Evolutionary conservation across 1,284 basidiomycete species (phyloP), one percentile per base, ranked within the genome.

Genomic region (Spongispora temasekensis): DNA sequence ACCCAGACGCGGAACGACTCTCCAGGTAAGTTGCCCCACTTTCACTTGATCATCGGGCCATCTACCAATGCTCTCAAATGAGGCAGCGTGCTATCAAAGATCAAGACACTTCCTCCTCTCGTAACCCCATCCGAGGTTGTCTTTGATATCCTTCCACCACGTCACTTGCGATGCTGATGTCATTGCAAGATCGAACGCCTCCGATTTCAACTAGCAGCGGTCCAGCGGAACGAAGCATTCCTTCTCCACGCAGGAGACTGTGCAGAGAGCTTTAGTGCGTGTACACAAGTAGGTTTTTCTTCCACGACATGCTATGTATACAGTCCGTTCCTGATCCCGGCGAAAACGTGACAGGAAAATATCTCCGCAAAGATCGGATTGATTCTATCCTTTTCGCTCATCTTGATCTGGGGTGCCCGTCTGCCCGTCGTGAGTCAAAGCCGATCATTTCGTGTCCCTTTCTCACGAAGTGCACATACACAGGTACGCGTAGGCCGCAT

Each of bases 191-290:
- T 97, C 68, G 94, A 97, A 73, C 83, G 93, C 8, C 82, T 98
- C 57, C 83, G 93, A 53, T 79, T 87, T 68, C 92, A 97, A 67
- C 81, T 98, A 23, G 80, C 83, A 21, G 84, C 86, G 53, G 95
- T 97, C 6, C 91, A 96, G 61, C 81, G 81, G n/a, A 91, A 92
- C 64, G 87, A 95, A 70, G 95, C 95, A 0, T 99, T 99, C 77
- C 82, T 99, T 31, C 84, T 99, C 1, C 97, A 99, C 67, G 95
- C 96, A 3, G 97, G 97, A 12, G 97, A 99, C 73, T 99, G 96
- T 69, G 97, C 96, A 25, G 96, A 97, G 76, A 91, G 92, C 71
- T 96, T 97, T 69, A 91, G 94, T 67, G 93, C 93, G 1, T 95
- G 94, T 73, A 95, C 93, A 0, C 85, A 92, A 68, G 93, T 93